These are phyloP conservation scores for Lentinula detonsa DNA, from an alignment of 768 basidiomycete genomes.

Conservation along the genomic window DNA sequence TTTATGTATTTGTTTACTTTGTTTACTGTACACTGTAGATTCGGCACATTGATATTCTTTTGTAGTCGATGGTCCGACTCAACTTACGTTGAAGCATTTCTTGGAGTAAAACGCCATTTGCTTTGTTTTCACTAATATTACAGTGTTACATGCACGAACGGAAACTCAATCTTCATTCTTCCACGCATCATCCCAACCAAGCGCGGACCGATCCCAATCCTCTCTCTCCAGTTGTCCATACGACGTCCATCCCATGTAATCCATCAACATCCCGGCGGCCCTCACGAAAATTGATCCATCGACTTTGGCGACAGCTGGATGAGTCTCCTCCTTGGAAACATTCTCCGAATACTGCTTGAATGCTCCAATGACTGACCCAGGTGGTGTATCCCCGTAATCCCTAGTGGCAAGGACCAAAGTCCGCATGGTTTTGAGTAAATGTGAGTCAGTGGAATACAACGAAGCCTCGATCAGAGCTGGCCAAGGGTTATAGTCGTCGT, in stretches of 20 bases:
- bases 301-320: constrained; percentile 32
- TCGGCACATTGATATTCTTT: background rate
- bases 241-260: constrained; percentile 49
- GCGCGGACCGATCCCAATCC: constrained; percentile 49
- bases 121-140: too few relatives aligned
- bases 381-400: constrained; percentile 35
- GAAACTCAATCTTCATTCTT: constrained; percentile 21
- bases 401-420: constrained; percentile 40
- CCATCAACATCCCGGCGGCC: constrained; percentile 50
- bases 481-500: constrained; percentile 46
- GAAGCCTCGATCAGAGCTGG: constrained; percentile 37
- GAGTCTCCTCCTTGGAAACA: constrained; percentile 32
- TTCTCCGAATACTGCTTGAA: constrained; percentile 14
- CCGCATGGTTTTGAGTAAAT: constrained; percentile 45
- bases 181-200: constrained; percentile 63
- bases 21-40: too few relatives aligned
- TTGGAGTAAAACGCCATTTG: too few relatives aligned
- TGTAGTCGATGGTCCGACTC: background rate
- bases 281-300: constrained; percentile 56
- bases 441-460: constrained; percentile 46
- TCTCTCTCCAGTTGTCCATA: constrained; percentile 41
- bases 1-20: too few relatives aligned
- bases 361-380: constrained; percentile 36
- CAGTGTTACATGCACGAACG: too few relatives aligned
- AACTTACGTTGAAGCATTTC: background rate